Conservation (phyloP, 257 asterid species). For the Solanum acaule region DNA sequence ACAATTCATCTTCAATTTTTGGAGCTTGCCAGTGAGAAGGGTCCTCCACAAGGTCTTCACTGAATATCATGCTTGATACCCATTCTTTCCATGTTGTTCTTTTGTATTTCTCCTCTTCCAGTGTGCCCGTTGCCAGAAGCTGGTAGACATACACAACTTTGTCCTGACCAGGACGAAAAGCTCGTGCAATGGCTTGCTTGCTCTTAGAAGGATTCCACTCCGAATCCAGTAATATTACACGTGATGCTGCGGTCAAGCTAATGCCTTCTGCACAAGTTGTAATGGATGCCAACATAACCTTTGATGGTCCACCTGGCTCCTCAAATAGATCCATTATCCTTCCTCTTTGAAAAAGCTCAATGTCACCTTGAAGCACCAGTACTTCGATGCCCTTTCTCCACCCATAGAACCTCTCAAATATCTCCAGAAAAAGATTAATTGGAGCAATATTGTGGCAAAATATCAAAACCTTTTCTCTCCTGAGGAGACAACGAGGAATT, state of each 20-base stretch:
- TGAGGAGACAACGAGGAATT: slow-evolving; percentile 63
- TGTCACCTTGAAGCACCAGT: slow-evolving; percentile 90
- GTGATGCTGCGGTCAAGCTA: slow-evolving; percentile 86
- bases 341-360: slow-evolving; percentile 90
- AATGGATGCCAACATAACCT: slow-evolving; percentile 88
- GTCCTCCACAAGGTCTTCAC: slow-evolving; percentile 82
- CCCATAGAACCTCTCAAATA: slow-evolving; percentile 62
- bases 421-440: slow-evolving; percentile 65
- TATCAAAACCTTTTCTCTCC: slow-evolving; percentile 69
- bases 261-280: slow-evolving; percentile 97
- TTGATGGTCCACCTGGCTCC: slow-evolving; percentile 83
- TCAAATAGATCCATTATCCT: slow-evolving; percentile 89
- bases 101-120: slow-evolving; percentile 86
- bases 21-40: slow-evolving; percentile 99
- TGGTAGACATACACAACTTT: slow-evolving; percentile 92
- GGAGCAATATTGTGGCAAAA: slow-evolving; percentile 98
- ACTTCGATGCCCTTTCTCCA: slow-evolving; percentile 90
- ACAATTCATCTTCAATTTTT: slow-evolving; percentile 72
- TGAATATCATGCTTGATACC: slow-evolving; percentile 98
- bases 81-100: slow-evolving; percentile 98
- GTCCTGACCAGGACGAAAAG: slow-evolving; percentile 95
- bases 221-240: slow-evolving; percentile 82
- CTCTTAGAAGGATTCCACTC: slow-evolving; percentile 99
- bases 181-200: slow-evolving; percentile 93
- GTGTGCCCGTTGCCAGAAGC: slow-evolving; percentile 73